Evolutionary conservation across 345 rosid genomes (phyloP), one percentile per base, ranked within the genome.

Genomic region (Odontarrhena argentea): DNA sequence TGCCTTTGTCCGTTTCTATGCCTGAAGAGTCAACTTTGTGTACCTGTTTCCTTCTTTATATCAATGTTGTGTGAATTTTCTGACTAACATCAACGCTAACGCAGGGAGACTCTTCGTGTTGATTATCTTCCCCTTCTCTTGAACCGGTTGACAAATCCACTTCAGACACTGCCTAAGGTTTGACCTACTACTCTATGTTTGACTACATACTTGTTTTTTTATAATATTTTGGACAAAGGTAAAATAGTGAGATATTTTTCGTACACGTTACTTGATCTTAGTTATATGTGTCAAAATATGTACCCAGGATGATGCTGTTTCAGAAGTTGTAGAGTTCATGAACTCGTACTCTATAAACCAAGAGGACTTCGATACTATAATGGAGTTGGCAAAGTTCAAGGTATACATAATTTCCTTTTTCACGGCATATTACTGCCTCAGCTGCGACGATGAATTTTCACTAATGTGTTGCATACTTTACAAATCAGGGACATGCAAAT

Each of bases 321-420:
- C 82, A 65, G 80, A 91, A 72, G 96, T 88, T 70, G 87, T 91
- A 73, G 91, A 87, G 69, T 86, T 87, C 78, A 91, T 94, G 97
- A 85, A 85, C 84, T 65, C 70, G 1, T 94, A 94, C 81, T 94
- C 97, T 47, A 85, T 94, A 58, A 84, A 79, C 78, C 96, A 87
- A 86, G 95, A 88, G 71, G 97, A 94, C 79, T 81, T 76, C 59
- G 96, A 88, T 73, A 88, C 91, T 11, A 61, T 88, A 8, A 76
- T 85, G 51, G 99, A 87, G 74, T 67, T 94, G 70, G 83, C 91
- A 14, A 91, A 94, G 65, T 94, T 81, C 80, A 83, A 87, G 96
- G 99, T 84, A 76, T 45, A 36, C 60, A 32, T 22, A 5, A 50
- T 43, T 74, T 49, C 35, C 7, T 3, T 46, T 24, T 42, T 65